A percentile compares a stretch with the other conserved stretches of the same genome.
phyloP scores from a whole-genome alignment of 768 basidiomycete species.

The Zangia roseola region DNA sequence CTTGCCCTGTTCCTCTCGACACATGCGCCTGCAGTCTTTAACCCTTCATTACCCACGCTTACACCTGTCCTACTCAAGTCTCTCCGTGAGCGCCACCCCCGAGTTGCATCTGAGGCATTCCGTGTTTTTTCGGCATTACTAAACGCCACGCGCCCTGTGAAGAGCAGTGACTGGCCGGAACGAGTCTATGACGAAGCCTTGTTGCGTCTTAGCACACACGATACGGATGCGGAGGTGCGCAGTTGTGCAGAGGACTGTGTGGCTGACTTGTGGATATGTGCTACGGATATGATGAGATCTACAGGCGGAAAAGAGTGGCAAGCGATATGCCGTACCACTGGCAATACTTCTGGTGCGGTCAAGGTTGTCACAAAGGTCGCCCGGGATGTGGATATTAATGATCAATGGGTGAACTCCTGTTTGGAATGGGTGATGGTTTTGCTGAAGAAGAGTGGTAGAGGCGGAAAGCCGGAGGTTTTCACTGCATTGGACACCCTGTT shows the following conservation, averaged over 20 bases:
- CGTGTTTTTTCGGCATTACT: conserved; percentile 82
- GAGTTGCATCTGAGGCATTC: conserved; percentile 87
- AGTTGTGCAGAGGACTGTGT: conserved; percentile 78
- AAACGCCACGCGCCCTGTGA: conserved; percentile 69
- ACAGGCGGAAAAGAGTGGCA: conserved; percentile 81
- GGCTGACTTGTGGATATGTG: conserved; percentile 85
- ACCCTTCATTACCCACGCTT: conserved; percentile 58
- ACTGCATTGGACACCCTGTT: conserved; percentile 70
- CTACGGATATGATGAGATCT: conserved; percentile 64
- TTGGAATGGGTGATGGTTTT: conserved; percentile 75
- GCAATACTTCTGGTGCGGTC: conserved; percentile 73
- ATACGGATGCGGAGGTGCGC: conserved; percentile 91
- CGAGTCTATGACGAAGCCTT: conserved; percentile 74
- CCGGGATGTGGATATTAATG: conserved; percentile 62
- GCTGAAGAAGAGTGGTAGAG: conserved; percentile 74
- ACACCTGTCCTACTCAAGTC: conserved; percentile 75
- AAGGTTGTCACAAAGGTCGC: conserved; percentile 85
- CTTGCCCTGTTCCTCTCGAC: conserved; percentile 77
- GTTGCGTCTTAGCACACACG: conserved; percentile 65
- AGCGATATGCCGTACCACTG: conserved; percentile 65
- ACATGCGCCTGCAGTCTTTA: conserved; percentile 58
- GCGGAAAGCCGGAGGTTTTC: conserved; percentile 80
- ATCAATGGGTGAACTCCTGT: conserved; percentile 80
- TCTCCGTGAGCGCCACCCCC: conserved; percentile 80
- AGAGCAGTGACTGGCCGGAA: conserved; percentile 64